Conservation (phyloP, 805 yeast genomes). For the Metschnikowia arizonensis region DNA sequence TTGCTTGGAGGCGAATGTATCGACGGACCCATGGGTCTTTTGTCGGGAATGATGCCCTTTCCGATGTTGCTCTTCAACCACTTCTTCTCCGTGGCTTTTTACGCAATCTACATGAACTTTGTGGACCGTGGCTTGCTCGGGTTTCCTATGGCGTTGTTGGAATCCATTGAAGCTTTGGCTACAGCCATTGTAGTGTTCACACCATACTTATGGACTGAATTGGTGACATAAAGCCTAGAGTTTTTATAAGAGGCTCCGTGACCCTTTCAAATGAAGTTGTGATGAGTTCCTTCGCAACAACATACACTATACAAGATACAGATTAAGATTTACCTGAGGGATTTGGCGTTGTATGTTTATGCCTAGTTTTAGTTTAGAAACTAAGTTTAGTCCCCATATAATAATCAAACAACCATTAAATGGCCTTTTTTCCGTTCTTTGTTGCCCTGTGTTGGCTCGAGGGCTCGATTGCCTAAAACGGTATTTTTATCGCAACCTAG, state of each 20-base stretch:
- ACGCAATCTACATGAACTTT: slow-evolving; percentile 69
- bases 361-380: no score
- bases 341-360: no score
- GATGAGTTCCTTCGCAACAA: not conserved
- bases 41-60: slow-evolving; percentile 75
- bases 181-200: slow-evolving; percentile 78
- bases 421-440: no score
- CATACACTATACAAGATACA: not conserved
- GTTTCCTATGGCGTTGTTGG: slow-evolving; percentile 66
- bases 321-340: no score
- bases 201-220: slow-evolving; percentile 64
- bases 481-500: not conserved
- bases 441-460: no score
- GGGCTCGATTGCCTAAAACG: no score
- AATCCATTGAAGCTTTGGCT: slow-evolving; percentile 61
- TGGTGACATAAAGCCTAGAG: slow-evolving; percentile 17
- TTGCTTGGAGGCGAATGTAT: slow-evolving; percentile 78
- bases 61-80: slow-evolving; percentile 77
- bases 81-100: slow-evolving; percentile 87
- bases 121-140: slow-evolving; percentile 58
- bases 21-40: slow-evolving; percentile 72
- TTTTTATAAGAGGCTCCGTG: no score
- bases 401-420: no score
- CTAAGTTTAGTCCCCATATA: no score
- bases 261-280: not conserved